A percentile compares a stretch with the other conserved stretches of the same genome.
phyloP scores from a whole-genome alignment of 2,329 filamentous ascomycete genomes.

The Kalaharituber pfeilii region DNA sequence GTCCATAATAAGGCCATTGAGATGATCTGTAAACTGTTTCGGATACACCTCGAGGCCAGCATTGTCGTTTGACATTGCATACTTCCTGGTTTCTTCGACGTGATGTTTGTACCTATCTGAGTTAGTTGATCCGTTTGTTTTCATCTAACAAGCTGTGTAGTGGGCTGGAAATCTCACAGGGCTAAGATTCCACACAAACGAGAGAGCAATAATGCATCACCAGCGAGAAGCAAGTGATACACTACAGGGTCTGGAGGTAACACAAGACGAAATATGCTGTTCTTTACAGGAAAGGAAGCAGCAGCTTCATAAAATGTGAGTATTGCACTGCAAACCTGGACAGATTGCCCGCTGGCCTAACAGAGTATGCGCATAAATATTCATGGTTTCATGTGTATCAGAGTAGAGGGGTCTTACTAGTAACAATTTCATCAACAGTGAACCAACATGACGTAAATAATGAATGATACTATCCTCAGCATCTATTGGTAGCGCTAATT shows the following conservation, averaged over 20 bases:
- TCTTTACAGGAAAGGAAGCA: conserved; percentile 31
- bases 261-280: conserved; percentile 39
- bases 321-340: conserved; percentile 8
- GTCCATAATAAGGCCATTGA: conserved; percentile 77
- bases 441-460: not conserved
- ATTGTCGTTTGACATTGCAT: not conserved
- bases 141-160: not conserved
- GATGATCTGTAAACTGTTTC: conserved; percentile 44
- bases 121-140: conserved; percentile 1
- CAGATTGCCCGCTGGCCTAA: conserved; percentile 2
- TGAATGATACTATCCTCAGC: not conserved
- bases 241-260: conserved; percentile 50
- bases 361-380: not conserved
- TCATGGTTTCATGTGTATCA: not conserved
- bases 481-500: not conserved
- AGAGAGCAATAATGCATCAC: conserved; percentile 45
- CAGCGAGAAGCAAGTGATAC: conserved; percentile 52
- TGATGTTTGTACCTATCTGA: conserved; percentile 45
- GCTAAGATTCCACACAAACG: conserved; percentile 53
- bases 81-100: conserved; percentile 43
- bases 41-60: conserved; percentile 32
- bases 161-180: conserved; percentile 22
- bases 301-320: conserved; percentile 45
- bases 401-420: not conserved
- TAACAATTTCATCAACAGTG: not conserved